Evolutionary conservation across 345 rosid genomes (phyloP).

Genomic region (Jatropha curcas): DNA sequence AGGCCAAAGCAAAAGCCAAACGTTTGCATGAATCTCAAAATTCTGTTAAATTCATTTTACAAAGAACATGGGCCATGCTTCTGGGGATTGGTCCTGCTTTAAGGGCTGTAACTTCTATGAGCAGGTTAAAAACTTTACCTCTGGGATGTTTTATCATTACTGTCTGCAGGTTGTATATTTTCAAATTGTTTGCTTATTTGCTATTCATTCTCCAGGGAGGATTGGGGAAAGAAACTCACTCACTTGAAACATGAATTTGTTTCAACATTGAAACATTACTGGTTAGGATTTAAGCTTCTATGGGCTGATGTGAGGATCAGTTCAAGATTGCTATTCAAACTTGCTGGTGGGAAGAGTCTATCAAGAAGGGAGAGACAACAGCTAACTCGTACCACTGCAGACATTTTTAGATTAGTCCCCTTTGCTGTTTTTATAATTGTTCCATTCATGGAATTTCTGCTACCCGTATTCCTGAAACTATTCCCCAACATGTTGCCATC

Average conservation of each 20-base stretch:
- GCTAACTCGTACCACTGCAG: slow-evolving; percentile 89
- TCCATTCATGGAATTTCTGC: slow-evolving; percentile 97
- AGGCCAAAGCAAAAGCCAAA: slow-evolving; percentile 87
- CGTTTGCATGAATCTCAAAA: slow-evolving; percentile 62
- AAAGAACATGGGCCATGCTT: slow-evolving; percentile 55
- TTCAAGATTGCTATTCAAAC: slow-evolving; percentile 78
- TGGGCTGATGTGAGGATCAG: slow-evolving; percentile 93
- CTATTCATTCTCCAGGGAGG: slow-evolving; percentile 56
- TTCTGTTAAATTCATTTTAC: slow-evolving; percentile 45
- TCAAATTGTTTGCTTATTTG: slow-evolving; percentile 14
- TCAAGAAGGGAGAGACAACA: slow-evolving; percentile 94
- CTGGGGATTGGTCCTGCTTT: slow-evolving; percentile 91
- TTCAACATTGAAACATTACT: slow-evolving; percentile 85
- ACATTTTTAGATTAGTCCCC: slow-evolving; percentile 84
- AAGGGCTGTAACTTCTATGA: slow-evolving; percentile 90
- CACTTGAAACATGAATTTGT: slow-evolving; percentile 91
- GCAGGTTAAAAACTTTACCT: slow-evolving; percentile 59
- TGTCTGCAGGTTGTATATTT: background rate
- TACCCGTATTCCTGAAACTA: slow-evolving; percentile 79
- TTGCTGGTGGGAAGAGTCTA: slow-evolving; percentile 83
- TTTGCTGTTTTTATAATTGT: slow-evolving; percentile 73
- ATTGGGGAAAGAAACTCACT: slow-evolving; percentile 78
- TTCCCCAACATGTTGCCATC: slow-evolving; percentile 99
- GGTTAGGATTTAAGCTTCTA: slow-evolving; percentile 87
- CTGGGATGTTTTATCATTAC: background rate